Percentiles rank a stretch among this genome's conserved stretches.
phyloP scores from a whole-genome alignment of 305 asterid species.

The Petunia hybrid region DNA sequence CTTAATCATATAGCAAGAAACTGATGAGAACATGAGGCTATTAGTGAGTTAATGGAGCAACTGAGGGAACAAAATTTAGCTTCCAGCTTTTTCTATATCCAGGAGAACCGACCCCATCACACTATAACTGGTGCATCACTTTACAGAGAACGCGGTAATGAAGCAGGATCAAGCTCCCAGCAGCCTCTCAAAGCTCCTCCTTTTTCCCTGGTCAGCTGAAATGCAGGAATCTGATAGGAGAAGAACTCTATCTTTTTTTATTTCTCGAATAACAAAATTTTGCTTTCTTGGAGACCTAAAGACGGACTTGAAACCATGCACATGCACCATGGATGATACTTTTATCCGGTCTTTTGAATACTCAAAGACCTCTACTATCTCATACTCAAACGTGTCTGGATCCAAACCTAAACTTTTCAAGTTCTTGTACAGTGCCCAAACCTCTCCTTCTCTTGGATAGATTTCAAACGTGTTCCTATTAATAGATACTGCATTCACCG shows the following conservation, averaged over 20 bases:
- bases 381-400: slow-evolving; percentile 32
- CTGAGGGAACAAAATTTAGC: neutral
- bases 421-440: slow-evolving; percentile 43
- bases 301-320: slow-evolving; percentile 16
- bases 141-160: slow-evolving; percentile 28
- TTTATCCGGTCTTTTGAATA: slow-evolving; percentile 5
- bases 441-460: slow-evolving; percentile 40
- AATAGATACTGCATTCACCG: slow-evolving; percentile 12
- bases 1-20: neutral
- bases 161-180: slow-evolving; percentile 40
- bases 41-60: neutral
- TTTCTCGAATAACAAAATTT: slow-evolving; percentile 11
- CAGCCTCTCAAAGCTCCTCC: slow-evolving; percentile 30
- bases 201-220: slow-evolving; percentile 1
- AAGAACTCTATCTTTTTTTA: slow-evolving; percentile 32
- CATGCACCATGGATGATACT: slow-evolving; percentile 33
- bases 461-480: slow-evolving; percentile 26
- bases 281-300: slow-evolving; percentile 30
- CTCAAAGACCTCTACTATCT: slow-evolving; percentile 35
- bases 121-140: neutral
- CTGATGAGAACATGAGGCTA: neutral
- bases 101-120: neutral
- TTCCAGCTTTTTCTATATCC: neutral
- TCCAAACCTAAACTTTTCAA: slow-evolving; percentile 27
- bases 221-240: slow-evolving; percentile 38